Evolutionary conservation across 495 filamentous ascomycete genomes (phyloP).

Genomic region (Xylaria palmicola): DNA sequence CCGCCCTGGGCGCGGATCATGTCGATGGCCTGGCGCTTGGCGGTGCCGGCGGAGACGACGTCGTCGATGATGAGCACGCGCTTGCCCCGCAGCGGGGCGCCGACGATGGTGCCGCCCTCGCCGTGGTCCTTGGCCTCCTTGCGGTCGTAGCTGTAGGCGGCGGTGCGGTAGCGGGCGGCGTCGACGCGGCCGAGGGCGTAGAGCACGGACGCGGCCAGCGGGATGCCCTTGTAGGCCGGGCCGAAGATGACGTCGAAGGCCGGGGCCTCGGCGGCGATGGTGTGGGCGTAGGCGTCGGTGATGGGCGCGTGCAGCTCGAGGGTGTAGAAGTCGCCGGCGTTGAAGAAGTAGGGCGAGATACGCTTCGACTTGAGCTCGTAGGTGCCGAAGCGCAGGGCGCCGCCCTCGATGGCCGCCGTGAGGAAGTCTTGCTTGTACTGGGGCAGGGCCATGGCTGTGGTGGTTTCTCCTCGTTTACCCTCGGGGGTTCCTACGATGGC

Average conservation of each 20-base stretch:
- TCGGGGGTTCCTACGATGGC: too few species aligned
- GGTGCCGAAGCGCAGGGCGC: conserved; percentile 82
- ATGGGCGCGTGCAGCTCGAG: conserved; percentile 71
- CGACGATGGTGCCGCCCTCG: conserved; percentile 89
- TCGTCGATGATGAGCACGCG: conserved; percentile 88
- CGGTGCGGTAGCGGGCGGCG: conserved; percentile 48
- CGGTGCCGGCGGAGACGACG: conserved; percentile 92
- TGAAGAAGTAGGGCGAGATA: conserved; percentile 98
- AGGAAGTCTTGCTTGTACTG: conserved; percentile 67
- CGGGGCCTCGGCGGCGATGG: conserved; percentile 52
- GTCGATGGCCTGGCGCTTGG: conserved; percentile 83
- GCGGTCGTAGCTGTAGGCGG: conserved; percentile 86
- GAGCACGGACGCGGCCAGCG: conserved; percentile 71
- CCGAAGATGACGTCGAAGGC: conserved; percentile 74
- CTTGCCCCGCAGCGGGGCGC: conserved; percentile 79
- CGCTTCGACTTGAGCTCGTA: conserved; percentile 91
- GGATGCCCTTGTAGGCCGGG: conserved; percentile 95
- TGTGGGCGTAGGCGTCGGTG: conserved; percentile 74
- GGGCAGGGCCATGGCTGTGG: conserved; percentile 50
- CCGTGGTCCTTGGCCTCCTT: conserved; percentile 95
- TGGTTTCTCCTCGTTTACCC: not conserved
- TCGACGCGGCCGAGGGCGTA: conserved; percentile 68
- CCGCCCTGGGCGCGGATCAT: conserved; percentile 83
- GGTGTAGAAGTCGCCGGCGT: conserved; percentile 81
- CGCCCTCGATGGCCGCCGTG: conserved; percentile 64